Conservation (phyloP, 495 filamentous ascomycete genomes). For the Hypoxylon cercidicola region DNA sequence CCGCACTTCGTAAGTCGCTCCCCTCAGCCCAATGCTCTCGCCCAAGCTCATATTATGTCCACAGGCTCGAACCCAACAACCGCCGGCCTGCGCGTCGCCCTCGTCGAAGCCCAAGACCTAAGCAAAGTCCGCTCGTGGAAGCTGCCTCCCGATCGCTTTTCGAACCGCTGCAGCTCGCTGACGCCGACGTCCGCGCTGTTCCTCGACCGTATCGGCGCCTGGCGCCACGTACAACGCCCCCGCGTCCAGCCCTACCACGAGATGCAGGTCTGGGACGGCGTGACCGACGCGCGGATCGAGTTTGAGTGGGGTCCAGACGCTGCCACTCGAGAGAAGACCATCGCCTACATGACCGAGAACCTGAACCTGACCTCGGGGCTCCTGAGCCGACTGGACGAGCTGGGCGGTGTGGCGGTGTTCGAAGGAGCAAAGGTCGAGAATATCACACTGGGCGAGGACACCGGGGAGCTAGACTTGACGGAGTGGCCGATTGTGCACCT, state of each 20-base stretch:
- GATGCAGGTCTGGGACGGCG: constrained; percentile 98
- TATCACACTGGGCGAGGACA: constrained; percentile 78
- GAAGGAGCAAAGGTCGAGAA: constrained; percentile 78
- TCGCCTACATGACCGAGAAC: constrained; percentile 98
- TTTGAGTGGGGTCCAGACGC: constrained; percentile 78
- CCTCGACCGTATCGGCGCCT: constrained; percentile 82
- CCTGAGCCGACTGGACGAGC: constrained; percentile 71
- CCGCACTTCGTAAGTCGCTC: constrained; percentile 77
- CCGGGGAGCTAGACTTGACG: constrained; percentile 76
- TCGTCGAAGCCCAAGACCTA: constrained; percentile 90
- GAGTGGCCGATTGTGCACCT: constrained; percentile 87
- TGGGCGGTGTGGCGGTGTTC: constrained; percentile 74
- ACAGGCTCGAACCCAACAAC: constrained; percentile 75
- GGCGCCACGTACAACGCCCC: constrained; percentile 74
- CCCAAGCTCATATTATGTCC: constrained; percentile 19
- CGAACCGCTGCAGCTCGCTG: constrained; percentile 93
- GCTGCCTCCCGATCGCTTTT: constrained; percentile 75
- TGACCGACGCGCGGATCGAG: constrained; percentile 83
- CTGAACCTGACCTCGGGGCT: constrained; percentile 83
- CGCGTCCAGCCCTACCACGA: constrained; percentile 89
- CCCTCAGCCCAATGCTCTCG: constrained; percentile 10
- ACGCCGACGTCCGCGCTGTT: constrained; percentile 84
- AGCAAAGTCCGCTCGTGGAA: constrained; percentile 69
- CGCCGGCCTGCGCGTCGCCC: constrained; percentile 80
- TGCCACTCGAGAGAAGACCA: constrained; percentile 60